phyloP scores from a whole-genome alignment of 192 early-diverging fungal species.

The Entomortierella chlamydospora region DNA sequence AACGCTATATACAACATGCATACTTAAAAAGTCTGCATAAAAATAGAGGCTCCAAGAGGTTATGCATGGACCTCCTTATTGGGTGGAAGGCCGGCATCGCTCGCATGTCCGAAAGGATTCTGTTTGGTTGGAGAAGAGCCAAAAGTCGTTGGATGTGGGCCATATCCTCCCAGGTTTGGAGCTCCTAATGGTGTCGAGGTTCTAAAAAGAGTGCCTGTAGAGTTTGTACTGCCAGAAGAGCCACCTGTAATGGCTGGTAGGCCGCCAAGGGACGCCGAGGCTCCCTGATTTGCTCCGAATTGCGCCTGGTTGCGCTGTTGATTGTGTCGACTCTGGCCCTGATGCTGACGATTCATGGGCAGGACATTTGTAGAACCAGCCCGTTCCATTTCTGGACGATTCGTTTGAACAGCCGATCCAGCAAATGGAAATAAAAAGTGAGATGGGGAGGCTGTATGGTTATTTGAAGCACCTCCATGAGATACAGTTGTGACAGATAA shows the following conservation, averaged over 20 bases:
- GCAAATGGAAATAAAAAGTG: conserved; percentile 23
- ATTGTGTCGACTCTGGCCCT: neutral
- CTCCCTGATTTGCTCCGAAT: neutral
- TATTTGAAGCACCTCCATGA: neutral
- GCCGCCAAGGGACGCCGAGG: neutral
- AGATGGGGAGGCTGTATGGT: conserved; percentile 6
- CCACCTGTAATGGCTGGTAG: neutral
- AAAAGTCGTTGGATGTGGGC: neutral
- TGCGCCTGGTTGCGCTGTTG: conserved; percentile 6
- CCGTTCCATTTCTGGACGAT: conserved; percentile 24
- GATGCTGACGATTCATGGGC: conserved; percentile 18
- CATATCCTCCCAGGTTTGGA: neutral
- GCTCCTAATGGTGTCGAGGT: neutral
- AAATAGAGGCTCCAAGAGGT: neutral
- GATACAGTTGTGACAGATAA: neutral
- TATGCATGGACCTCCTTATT: conserved; percentile 27
- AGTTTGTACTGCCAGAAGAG: neutral
- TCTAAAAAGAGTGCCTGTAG: conserved; percentile 5
- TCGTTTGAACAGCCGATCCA: neutral
- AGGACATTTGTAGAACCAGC: conserved; percentile 20
- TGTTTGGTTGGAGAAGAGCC: neutral
- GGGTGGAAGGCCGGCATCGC: conserved; percentile 6
- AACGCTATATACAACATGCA: too few species aligned
- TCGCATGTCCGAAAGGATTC: conserved; percentile 4
- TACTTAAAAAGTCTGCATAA: too few species aligned